Evolutionary conservation across 768 basidiomycete species (phyloP).

Genomic region (Saitozyma podzolica): DNA sequence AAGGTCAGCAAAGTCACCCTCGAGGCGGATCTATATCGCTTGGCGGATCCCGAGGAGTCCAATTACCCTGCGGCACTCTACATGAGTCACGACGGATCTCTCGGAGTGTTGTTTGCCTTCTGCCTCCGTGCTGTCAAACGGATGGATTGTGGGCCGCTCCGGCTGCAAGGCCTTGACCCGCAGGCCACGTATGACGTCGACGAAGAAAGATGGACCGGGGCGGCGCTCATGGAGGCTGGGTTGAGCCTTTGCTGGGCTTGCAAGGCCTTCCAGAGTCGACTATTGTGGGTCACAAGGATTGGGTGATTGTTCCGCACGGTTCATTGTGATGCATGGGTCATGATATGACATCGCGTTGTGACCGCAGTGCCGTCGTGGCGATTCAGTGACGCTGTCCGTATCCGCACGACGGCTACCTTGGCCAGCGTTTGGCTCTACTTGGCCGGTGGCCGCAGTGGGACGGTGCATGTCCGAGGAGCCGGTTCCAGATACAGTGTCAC

Average conservation of each 20-base stretch:
- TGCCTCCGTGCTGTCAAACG: constrained; percentile 10
- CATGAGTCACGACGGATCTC: constrained; percentile 13
- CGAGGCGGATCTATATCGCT: constrained; percentile 32
- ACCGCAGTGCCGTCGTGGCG: no score
- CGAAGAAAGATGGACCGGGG: constrained; percentile 11
- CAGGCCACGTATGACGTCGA: constrained; percentile 14
- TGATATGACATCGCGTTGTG: no score
- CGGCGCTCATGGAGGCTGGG: constrained; percentile 28
- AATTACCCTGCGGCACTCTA: constrained; percentile 35
- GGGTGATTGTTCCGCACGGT: no score
- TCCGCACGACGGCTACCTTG: no score
- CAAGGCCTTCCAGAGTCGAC: no score
- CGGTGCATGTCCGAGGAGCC: no score
- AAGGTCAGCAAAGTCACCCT: constrained; percentile 26
- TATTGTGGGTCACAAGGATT: no score
- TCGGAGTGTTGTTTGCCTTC: constrained; percentile 28
- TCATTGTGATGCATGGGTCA: no score
- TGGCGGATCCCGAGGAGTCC: constrained; percentile 12
- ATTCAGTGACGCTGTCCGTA: no score
- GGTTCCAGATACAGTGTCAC: no score
- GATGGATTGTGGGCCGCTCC: constrained; percentile 11
- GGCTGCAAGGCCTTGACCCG: constrained; percentile 23
- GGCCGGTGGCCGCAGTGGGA: no score
- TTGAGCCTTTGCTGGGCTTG: constrained; percentile 9
- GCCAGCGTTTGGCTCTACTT: no score